Evolutionary conservation across 305 asterid genomes (phyloP), one percentile per base, ranked within the genome.

Genomic region (Rubia balearica): DNA sequence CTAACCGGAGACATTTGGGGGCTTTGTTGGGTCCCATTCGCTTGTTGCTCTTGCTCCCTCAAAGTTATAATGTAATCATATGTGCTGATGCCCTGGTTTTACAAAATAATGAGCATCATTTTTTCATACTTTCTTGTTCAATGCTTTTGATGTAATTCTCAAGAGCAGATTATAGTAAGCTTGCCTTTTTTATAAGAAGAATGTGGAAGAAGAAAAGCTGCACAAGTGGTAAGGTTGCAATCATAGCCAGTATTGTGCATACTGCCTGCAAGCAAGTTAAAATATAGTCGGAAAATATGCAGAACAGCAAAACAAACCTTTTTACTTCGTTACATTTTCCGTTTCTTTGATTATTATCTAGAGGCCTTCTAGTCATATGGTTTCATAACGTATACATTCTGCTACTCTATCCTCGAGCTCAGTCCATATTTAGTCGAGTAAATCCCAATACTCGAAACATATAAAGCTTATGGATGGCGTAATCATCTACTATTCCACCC

Each of bases 201-300:
- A 95, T 86, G 84, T 95, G 99, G 83, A 95, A 95, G 94, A 91
- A 92, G 96, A 95, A 95, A 69, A 95, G 97, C 77, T 95, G 99
- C 74, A 88, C 92, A 22, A 95, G 86, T 0, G 99, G 99, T 62
- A 95, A 76, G 60, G 98, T 95, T 36, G 99, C 99, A 77, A 95
- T 84, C 98, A 95, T 95, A 75, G 99, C 97, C 85, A 95, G 79
- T 78, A 95, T 80, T 24, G 99, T 90, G 83, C 99, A 95, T 30
- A 90, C 92, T 40, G 88, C 96, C 98, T 94, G 88, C 59, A 77
- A 24, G 56, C n/a, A 72, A 75, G 72, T 49, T 30, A 24, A 51
- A 12, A 60, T 16, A n/a, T 27, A 30, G 12, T 22, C 7, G 56
- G 13, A 49, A 5, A 13, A 10, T 22, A 19, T 48, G 55, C 55